Conservation (phyloP, 1,284 basidiomycete species). For the Boletus hoseneyae region DNA sequence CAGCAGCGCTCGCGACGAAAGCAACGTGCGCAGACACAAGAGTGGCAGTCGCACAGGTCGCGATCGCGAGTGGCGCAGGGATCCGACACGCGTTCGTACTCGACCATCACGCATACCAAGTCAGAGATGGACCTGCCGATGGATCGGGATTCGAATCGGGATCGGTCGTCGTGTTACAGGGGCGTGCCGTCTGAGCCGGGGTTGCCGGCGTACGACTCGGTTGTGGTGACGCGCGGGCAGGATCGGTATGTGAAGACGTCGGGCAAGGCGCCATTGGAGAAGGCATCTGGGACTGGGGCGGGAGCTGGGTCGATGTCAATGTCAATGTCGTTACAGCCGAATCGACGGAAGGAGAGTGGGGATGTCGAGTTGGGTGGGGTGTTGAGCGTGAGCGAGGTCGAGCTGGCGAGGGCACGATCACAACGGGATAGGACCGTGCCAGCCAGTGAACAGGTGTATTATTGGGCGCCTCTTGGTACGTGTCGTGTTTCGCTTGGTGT, state of each 20-base stretch:
- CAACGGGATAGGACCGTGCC: conserved; percentile 27
- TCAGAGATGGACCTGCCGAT: neutral
- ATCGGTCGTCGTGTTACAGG: no score
- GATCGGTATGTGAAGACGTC: neutral
- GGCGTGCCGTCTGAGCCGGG: neutral
- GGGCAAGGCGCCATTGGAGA: neutral
- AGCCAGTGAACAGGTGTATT: conserved; percentile 44
- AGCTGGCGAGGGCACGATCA: conserved; percentile 36
- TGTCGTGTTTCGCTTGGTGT: conserved; percentile 1
- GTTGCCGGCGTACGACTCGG: conserved; percentile 15
- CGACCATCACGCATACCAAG: conserved; percentile 11
- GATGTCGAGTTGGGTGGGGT: conserved; percentile 36
- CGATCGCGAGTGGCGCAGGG: neutral
- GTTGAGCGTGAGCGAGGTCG: conserved; percentile 33
- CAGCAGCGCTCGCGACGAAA: conserved; percentile 37
- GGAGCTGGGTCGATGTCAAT: no score
- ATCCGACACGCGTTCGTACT: conserved; percentile 3
- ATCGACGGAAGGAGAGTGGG: conserved; percentile 39
- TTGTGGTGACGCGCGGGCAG: neutral
- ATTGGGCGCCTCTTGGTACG: conserved; percentile 53
- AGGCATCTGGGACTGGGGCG: neutral
- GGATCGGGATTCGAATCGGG: neutral
- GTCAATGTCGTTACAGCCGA: conserved; percentile 37
- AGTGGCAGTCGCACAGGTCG: neutral
- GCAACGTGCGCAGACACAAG: conserved; percentile 5